phyloP scores from a whole-genome alignment of 1,284 basidiomycete species.

The Athelia psychrophila region DNA sequence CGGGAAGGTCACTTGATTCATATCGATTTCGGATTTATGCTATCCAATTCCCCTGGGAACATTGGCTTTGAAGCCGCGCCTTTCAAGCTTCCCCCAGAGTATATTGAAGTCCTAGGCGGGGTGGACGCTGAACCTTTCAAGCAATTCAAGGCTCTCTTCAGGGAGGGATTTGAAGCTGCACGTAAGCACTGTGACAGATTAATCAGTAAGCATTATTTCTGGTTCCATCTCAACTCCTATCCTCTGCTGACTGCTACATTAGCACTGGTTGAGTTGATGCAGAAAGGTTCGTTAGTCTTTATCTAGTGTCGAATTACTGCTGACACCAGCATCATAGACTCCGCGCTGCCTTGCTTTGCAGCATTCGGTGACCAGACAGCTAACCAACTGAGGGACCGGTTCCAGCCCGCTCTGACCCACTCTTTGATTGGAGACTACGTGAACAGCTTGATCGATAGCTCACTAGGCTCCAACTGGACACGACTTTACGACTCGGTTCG shows the following conservation, averaged over 20 bases:
- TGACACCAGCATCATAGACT: slow-evolving; percentile 52
- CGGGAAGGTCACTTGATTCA: slow-evolving; percentile 92
- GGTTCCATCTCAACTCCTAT: no score
- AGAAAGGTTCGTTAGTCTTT: slow-evolving; percentile 64
- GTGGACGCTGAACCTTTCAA: slow-evolving; percentile 73
- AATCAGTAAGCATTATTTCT: slow-evolving; percentile 78
- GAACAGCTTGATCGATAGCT: slow-evolving; percentile 84
- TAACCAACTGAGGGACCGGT: slow-evolving; percentile 84
- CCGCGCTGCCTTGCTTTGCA: slow-evolving; percentile 89
- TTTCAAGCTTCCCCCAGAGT: slow-evolving; percentile 95
- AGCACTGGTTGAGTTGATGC: slow-evolving; percentile 96
- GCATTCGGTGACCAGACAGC: slow-evolving; percentile 91
- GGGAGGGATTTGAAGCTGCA: slow-evolving; percentile 90
- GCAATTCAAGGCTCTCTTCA: slow-evolving; percentile 88
- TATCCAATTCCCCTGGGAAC: slow-evolving; percentile 95
- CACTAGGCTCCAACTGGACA: slow-evolving; percentile 91
- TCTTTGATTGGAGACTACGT: slow-evolving; percentile 87
- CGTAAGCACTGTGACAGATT: slow-evolving; percentile 97
- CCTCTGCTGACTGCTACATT: slow-evolving; percentile 2
- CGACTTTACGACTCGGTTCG: slow-evolving; percentile 87
- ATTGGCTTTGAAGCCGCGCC: slow-evolving; percentile 99
- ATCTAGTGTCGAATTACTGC: not conserved
- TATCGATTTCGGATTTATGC: slow-evolving; percentile 99
- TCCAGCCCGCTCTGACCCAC: slow-evolving; percentile 89
- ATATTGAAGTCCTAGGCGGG: slow-evolving; percentile 95